Evolutionary conservation across 306 rosid genomes (phyloP).

Genomic region (Cicer cuneatum): DNA sequence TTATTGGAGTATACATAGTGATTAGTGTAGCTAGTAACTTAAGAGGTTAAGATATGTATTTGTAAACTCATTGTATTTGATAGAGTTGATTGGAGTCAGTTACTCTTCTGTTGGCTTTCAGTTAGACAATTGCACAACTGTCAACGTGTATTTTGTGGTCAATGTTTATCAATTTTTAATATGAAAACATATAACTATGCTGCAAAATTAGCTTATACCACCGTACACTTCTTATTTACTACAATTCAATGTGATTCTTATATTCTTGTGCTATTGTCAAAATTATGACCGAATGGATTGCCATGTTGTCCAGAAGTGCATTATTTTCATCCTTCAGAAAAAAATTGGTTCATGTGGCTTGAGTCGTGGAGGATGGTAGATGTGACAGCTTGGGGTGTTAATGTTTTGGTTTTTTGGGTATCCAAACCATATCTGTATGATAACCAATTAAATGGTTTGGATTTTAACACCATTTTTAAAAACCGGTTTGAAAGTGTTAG

Average conservation of each 20-base stretch:
- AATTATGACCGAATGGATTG: conserved; percentile 37
- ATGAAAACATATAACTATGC: conserved; percentile 3
- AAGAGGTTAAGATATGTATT: not conserved
- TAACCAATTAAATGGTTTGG: too few relatives aligned
- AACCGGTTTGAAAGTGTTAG: too few relatives aligned
- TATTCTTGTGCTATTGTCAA: conserved; percentile 20
- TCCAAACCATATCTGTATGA: too few relatives aligned
- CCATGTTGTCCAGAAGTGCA: conserved; percentile 16
- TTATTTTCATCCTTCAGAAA: conserved; percentile 26
- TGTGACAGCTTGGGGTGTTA: not conserved
- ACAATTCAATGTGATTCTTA: not conserved
- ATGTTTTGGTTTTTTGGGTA: too few relatives aligned
- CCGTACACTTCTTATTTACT: conserved; percentile 26
- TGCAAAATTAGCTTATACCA: not conserved
- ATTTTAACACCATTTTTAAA: too few relatives aligned
- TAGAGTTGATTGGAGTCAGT: not conserved
- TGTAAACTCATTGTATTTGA: not conserved
- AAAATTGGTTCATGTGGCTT: conserved; percentile 25
- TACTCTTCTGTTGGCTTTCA: not conserved
- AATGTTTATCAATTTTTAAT: conserved; percentile 11
- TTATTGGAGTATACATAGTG: not conserved
- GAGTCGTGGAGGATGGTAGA: conserved; percentile 33
- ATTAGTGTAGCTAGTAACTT: not conserved
- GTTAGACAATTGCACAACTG: not conserved
- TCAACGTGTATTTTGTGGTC: not conserved